phyloP scores from a whole-genome alignment of 805 yeast genomes.

The Dipodascus geniculatus region DNA sequence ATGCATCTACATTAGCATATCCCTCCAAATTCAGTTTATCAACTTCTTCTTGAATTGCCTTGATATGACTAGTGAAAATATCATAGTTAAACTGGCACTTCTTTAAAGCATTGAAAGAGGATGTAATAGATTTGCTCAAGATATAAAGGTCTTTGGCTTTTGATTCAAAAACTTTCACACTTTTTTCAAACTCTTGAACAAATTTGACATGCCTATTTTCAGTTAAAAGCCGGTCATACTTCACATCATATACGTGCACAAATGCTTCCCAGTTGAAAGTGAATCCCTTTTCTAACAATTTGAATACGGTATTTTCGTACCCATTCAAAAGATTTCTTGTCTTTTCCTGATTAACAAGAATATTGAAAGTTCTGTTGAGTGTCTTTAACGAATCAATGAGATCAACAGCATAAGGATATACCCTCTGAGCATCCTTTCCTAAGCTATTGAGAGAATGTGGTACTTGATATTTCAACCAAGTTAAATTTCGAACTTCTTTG shows the following conservation, averaged over 20 bases:
- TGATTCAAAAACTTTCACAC: conserved; percentile 22
- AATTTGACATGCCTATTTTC: conserved; percentile 25
- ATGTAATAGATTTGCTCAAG: conserved; percentile 21
- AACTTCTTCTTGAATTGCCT: conserved; percentile 27
- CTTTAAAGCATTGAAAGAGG: conserved; percentile 17
- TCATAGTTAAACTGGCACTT: conserved; percentile 19
- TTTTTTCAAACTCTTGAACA: conserved; percentile 24
- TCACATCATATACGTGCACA: conserved; percentile 37
- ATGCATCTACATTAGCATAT: conserved; percentile 24
- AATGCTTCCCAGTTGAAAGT: conserved; percentile 43
- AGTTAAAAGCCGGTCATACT: conserved; percentile 14
- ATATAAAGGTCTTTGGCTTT: conserved; percentile 23
- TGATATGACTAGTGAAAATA: conserved; percentile 16
- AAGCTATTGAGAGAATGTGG: conserved; percentile 40
- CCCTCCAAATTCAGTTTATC: conserved; percentile 29
- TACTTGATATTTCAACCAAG: conserved; percentile 39
- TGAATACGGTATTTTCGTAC: conserved; percentile 10
- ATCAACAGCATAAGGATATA: conserved; percentile 47
- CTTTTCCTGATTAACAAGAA: conserved; percentile 30
- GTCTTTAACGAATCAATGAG: conserved; percentile 40
- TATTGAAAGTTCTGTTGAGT: conserved; percentile 25
- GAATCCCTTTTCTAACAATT: conserved; percentile 25
- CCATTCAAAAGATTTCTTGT: conserved; percentile 24
- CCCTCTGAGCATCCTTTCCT: conserved; percentile 37
- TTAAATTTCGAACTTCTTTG: conserved; percentile 43